Base-by-base conservation (phyloP, 2,329 filamentous ascomycete species). In the Colletotrichum shisoi region DNA sequence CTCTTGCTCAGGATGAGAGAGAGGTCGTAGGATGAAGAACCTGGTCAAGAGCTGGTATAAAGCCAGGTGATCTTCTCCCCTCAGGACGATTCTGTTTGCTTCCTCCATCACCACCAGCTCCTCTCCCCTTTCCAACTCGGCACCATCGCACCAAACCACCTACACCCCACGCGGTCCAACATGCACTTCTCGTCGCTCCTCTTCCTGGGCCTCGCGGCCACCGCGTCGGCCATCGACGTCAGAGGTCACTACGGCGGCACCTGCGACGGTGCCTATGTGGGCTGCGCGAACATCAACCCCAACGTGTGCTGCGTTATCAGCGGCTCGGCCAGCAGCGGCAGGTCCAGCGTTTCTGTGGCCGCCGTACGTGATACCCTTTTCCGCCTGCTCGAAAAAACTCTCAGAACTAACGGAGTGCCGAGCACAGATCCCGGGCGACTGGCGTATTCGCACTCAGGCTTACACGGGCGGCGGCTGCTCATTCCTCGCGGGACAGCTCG, bases 281-380 rank as follows among this genome's bases (percentile, higher is more conserved):
- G 44, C 27, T 67, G 63, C 39, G n/a, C 37, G 5, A 13, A 13
- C 45, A 57, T 67, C 59, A 67, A 67, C 46, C 63, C 63, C 31
- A 58, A 58, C 45, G 63, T 67, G 3, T 67, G 63, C 60, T 67
- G 63, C 48, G 19, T 37, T 0, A 58, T 57, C 42, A 67, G 52
- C 53, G 63, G 24, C 58, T 62, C 58, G 0, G 21, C 1, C 39
- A 12, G 0, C 40, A 64, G 49, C 42, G 63, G 57, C 57, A 61
- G 57, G n/a, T 1, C 34, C 4, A 65, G 57, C 42, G 19, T 65
- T 7, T 0, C 63, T 19, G 57, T 65, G 24, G 57, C n/a, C 51
- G 57, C 57, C 6, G 63, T 65, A 21, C 19, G 63, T 65, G 7
- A 62, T 49, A 56, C 8, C n/a, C n/a, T 7, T 56, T 17, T 61